A percentile compares a stretch with the other conserved stretches of the same genome.
Evolutionary conservation across 352 stramenopile genomes (phyloP).

Genomic region (Phytophthora boehmeriae): DNA sequence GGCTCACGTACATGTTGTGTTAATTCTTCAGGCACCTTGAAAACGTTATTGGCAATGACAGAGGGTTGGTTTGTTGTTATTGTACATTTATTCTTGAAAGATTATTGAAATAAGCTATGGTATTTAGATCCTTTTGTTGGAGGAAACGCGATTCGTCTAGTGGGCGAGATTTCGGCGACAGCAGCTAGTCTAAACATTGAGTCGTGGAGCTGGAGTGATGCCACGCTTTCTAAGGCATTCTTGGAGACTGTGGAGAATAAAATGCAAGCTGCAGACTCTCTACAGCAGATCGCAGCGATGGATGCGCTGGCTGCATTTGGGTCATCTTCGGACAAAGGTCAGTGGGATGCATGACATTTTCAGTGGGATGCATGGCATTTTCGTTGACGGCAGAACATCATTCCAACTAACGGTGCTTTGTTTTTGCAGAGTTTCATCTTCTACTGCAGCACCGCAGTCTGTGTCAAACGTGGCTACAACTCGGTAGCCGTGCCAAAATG

Average conservation of each 20-base stretch:
- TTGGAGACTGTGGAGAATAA: constrained; percentile 75
- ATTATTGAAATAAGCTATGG: neutral
- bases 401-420: neutral
- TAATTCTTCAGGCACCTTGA: constrained; percentile 55
- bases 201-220: constrained; percentile 81
- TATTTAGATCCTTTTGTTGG: constrained; percentile 77
- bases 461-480: constrained; percentile 62
- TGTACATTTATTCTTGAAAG: constrained; percentile 6
- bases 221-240: constrained; percentile 78
- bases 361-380: neutral
- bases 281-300: constrained; percentile 87
- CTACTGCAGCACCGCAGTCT: constrained; percentile 74
- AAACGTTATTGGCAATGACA: constrained; percentile 64
- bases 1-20: constrained; percentile 9
- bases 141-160: constrained; percentile 70
- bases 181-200: constrained; percentile 68
- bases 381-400: too few species aligned
- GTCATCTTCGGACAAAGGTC: constrained; percentile 83
- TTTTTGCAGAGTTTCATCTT: constrained; percentile 61
- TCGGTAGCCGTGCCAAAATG: constrained; percentile 67
- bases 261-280: constrained; percentile 60
- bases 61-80: constrained; percentile 43
- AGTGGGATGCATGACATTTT: neutral
- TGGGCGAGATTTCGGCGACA: constrained; percentile 79
- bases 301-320: constrained; percentile 82